Conservation (phyloP, 176 grass and related monocot genomes). For the Oryza meridionalis region DNA sequence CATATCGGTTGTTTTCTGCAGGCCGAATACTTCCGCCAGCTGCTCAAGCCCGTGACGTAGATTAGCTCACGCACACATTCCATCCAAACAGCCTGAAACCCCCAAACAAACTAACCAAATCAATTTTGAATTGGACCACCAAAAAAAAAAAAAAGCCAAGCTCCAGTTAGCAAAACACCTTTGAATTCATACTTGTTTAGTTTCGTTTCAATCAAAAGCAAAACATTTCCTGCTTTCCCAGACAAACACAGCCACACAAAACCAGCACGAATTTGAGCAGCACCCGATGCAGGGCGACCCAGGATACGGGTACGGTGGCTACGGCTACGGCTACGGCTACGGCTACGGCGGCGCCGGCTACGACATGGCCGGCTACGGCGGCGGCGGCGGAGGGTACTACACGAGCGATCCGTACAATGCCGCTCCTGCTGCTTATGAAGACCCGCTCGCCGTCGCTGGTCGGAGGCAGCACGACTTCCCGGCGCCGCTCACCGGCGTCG, state of each 20-base stretch:
- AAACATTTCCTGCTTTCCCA: neutral
- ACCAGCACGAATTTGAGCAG: neutral
- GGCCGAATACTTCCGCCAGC: conserved; percentile 92
- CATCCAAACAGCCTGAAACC: neutral
- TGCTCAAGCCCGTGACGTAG: conserved; percentile 93
- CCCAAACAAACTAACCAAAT: conserved; percentile 25
- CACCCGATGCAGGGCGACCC: conserved; percentile 65
- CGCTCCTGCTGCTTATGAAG: conserved; percentile 54
- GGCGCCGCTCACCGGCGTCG: conserved; percentile 70
- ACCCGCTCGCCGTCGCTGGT: conserved; percentile 43
- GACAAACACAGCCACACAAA: neutral
- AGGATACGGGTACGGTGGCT: conserved; percentile 57
- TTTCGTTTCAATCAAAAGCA: neutral
- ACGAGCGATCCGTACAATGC: conserved; percentile 34
- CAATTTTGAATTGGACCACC: conserved; percentile 36
- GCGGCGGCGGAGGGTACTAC: conserved; percentile 47
- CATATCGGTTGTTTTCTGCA: conserved; percentile 30
- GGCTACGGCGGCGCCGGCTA: conserved; percentile 52
- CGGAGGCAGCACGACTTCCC: conserved; percentile 70
- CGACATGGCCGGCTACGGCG: conserved; percentile 49
- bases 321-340: conserved; percentile 22
- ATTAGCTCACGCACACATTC: conserved; percentile 18
- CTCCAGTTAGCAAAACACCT: neutral
- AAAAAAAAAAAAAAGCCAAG: neutral
- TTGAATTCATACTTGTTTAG: conserved; percentile 12